Evolutionary conservation across 129 eudicot species (phyloP).

Genomic region (Flaveria trinervia): DNA sequence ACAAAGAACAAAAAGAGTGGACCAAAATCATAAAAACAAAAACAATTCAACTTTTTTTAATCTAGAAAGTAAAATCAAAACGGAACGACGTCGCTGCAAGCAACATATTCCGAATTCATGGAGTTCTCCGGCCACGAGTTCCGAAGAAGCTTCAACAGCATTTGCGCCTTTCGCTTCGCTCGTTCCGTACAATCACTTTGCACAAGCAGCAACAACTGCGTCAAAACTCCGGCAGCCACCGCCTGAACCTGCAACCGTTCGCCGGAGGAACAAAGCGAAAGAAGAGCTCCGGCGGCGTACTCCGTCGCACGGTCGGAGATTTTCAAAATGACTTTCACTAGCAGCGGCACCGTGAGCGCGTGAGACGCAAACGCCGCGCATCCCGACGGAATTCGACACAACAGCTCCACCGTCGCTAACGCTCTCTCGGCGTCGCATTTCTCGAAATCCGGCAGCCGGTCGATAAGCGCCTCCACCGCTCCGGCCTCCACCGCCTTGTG

Average conservation of each 20-base stretch:
- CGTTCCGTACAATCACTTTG: conserved; percentile 95
- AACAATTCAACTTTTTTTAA: too few species aligned
- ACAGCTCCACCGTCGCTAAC: conserved; percentile 81
- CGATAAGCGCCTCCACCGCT: conserved; percentile 73
- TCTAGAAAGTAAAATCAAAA: conserved; percentile 33
- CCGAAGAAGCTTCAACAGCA: conserved; percentile 74
- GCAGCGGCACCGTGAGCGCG: conserved; percentile 80
- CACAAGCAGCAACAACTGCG: conserved; percentile 74
- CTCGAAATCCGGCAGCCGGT: conserved; percentile 73
- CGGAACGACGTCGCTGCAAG: conserved; percentile 86
- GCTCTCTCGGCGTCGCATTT: conserved; percentile 92
- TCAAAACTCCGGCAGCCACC: conserved; percentile 91
- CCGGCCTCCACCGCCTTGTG: conserved; percentile 83
- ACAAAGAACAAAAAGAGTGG: conserved; percentile 12
- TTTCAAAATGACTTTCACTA: conserved; percentile 69
- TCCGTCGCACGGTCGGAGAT: conserved; percentile 93
- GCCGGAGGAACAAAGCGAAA: conserved; percentile 67
- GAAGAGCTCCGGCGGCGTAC: conserved; percentile 90
- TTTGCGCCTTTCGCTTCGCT: conserved; percentile 88
- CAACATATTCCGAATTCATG: conserved; percentile 60
- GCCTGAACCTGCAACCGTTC: conserved; percentile 72
- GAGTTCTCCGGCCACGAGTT: conserved; percentile 88
- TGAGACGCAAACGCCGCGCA: conserved; percentile 75
- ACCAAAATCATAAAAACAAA: conserved; percentile 4
- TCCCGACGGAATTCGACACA: conserved; percentile 75